These are phyloP conservation scores for Globisporangium mamillatum DNA, from an alignment of 352 stramenopile species.

Conservation along the genomic window DNA sequence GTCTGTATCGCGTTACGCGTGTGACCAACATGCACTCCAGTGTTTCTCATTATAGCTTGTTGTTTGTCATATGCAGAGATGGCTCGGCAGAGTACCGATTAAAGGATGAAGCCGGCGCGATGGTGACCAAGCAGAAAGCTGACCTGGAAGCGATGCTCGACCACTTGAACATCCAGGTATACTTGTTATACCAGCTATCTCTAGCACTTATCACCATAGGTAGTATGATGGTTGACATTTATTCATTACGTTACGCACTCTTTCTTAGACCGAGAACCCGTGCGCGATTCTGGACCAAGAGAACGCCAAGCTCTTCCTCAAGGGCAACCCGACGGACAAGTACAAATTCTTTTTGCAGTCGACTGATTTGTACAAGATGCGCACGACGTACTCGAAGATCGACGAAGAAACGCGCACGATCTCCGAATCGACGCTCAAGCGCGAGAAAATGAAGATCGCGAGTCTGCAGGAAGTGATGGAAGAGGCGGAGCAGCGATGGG, in stretches of 20 bases:
- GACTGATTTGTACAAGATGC: conserved; percentile 93
- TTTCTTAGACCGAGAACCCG: conserved; percentile 91
- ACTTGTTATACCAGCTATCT: too few relatives aligned
- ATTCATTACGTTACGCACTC: background rate
- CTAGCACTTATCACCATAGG: too few relatives aligned
- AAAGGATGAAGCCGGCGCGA: conserved; percentile 49
- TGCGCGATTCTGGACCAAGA: conserved; percentile 97
- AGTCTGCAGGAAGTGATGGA: conserved; percentile 57
- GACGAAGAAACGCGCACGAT: conserved; percentile 72
- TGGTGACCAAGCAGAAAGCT: conserved; percentile 87
- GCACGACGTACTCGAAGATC: conserved; percentile 85
- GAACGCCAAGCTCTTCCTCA: conserved; percentile 97
- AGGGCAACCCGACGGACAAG: conserved; percentile 93
- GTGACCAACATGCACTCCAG: background rate
- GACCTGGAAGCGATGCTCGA: conserved; percentile 94
- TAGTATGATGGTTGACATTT: background rate
- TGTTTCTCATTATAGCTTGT: background rate
- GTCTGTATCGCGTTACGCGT: conserved; percentile 13
- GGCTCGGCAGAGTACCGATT: conserved; percentile 74
- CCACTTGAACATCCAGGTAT: conserved; percentile 86
- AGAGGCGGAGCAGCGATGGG: conserved; percentile 65
- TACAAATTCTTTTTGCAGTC: conserved; percentile 98
- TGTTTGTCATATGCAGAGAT: conserved; percentile 27
- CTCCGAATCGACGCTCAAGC: conserved; percentile 58
- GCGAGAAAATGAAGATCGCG: conserved; percentile 60